Evolutionary conservation across 768 basidiomycete genomes (phyloP).

Genomic region (Panaeolus papilionaceus): DNA sequence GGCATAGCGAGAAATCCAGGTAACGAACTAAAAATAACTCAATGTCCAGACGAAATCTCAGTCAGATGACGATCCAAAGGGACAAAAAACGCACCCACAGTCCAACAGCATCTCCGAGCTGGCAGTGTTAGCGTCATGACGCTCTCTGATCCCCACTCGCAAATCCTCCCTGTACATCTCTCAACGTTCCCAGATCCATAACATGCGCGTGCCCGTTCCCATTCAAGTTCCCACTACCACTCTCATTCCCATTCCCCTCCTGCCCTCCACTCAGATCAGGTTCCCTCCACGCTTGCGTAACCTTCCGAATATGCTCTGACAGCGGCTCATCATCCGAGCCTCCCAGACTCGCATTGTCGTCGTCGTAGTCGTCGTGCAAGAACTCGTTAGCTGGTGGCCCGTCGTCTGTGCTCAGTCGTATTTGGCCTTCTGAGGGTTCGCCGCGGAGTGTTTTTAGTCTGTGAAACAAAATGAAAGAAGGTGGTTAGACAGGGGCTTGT

Average conservation of each 20-base stretch:
- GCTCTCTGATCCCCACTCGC: neutral
- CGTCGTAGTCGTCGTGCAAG: constrained; percentile 64
- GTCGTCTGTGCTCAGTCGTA: constrained; percentile 74
- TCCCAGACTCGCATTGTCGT: constrained; percentile 42
- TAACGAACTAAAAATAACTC: neutral
- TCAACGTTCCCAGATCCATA: constrained; percentile 4
- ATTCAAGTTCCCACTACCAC: neutral
- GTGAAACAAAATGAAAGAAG: neutral
- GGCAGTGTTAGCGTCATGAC: neutral
- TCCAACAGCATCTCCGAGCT: neutral
- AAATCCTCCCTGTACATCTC: constrained; percentile 9
- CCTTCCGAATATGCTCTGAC: constrained; percentile 34
- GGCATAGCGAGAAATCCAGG: neutral
- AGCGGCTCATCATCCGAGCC: constrained; percentile 35
- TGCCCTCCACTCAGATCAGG: constrained; percentile 23
- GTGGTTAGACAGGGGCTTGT: neutral
- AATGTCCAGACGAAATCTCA: neutral
- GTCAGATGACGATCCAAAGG: neutral
- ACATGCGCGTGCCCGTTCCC: neutral
- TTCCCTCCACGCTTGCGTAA: constrained; percentile 35
- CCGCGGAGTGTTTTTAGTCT: constrained; percentile 65
- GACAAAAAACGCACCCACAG: constrained; percentile 1
- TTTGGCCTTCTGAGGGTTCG: constrained; percentile 52
- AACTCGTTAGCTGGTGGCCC: constrained; percentile 75
- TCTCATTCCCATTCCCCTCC: constrained; percentile 10